Evolutionary conservation across 139 green algal species (phyloP).

Genomic region (Picochlorum sp.): DNA sequence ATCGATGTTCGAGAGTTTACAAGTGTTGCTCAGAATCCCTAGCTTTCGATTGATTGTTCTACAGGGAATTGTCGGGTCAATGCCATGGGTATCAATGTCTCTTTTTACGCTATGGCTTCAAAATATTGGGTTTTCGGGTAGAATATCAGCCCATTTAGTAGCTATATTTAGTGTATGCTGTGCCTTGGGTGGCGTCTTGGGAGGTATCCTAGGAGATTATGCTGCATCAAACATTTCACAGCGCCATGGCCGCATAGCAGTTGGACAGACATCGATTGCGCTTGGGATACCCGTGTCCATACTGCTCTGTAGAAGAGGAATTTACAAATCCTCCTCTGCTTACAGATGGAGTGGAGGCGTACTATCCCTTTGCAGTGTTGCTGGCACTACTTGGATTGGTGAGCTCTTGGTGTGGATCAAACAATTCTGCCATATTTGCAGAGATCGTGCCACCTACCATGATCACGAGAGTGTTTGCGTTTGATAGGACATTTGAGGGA

Average conservation of each 20-base stretch:
- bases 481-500: conserved; percentile 66
- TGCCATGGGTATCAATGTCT: conserved; percentile 79
- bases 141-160: conserved; percentile 22
- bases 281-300: conserved; percentile 2
- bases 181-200: conserved; percentile 47
- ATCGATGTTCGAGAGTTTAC: conserved; percentile 13
- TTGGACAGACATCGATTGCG: neutral
- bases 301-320: neutral
- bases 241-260: neutral
- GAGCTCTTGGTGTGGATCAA: conserved; percentile 54
- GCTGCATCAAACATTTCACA: neutral
- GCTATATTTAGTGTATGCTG: conserved; percentile 39
- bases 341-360: neutral
- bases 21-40: conserved; percentile 30
- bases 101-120: conserved; percentile 56
- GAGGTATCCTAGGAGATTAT: conserved; percentile 52
- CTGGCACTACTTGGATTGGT: conserved; percentile 55
- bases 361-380: conserved; percentile 31
- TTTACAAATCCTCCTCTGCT: too few species aligned
- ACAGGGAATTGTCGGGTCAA: conserved; percentile 77
- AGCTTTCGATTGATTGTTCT: conserved; percentile 40
- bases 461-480: conserved; percentile 65
- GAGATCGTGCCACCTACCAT: conserved; percentile 71
- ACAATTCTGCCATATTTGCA: conserved; percentile 78
- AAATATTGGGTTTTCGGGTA: conserved; percentile 66